Evolutionary conservation across 768 basidiomycete species (phyloP).

Genomic region (Suillus plorans): DNA sequence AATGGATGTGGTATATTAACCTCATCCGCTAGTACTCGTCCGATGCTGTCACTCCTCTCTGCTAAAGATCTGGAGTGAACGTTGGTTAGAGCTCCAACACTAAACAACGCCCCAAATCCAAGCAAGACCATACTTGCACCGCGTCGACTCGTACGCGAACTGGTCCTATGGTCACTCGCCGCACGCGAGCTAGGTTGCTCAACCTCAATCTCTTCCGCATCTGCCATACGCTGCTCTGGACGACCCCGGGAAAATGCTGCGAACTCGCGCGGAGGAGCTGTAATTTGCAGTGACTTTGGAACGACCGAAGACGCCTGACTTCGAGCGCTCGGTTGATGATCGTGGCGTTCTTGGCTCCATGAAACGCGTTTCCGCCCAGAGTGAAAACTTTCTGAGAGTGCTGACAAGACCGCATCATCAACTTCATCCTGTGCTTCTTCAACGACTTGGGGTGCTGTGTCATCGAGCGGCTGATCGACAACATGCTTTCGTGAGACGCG

Average conservation of each 20-base stretch:
- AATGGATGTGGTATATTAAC: constrained; percentile 9
- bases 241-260: constrained; percentile 43
- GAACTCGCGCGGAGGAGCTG: constrained; percentile 22
- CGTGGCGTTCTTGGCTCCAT: constrained; percentile 61
- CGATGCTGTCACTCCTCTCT: constrained; percentile 36
- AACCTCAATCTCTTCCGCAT: constrained; percentile 23
- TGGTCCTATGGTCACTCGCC: constrained; percentile 27
- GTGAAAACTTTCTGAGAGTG: constrained; percentile 72
- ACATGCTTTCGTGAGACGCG: constrained; percentile 31
- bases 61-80: constrained; percentile 27
- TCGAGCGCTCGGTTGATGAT: constrained; percentile 33
- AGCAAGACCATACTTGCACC: constrained; percentile 83
- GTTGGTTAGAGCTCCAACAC: constrained; percentile 53
- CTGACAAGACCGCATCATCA: constrained; percentile 52
- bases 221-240: constrained; percentile 39
- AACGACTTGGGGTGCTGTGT: constrained; percentile 15
- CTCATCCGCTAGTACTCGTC: constrained; percentile 44
- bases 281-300: constrained; percentile 35
- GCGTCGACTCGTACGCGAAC: constrained; percentile 66
- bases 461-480: constrained; percentile 24
- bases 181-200: constrained; percentile 14
- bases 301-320: constrained; percentile 34
- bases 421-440: constrained; percentile 39
- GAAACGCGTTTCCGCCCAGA: constrained; percentile 72
- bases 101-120: constrained; percentile 71